These are phyloP conservation scores for Pterula multifida DNA, from an alignment of 1,284 basidiomycete genomes.

Conservation along the genomic window DNA sequence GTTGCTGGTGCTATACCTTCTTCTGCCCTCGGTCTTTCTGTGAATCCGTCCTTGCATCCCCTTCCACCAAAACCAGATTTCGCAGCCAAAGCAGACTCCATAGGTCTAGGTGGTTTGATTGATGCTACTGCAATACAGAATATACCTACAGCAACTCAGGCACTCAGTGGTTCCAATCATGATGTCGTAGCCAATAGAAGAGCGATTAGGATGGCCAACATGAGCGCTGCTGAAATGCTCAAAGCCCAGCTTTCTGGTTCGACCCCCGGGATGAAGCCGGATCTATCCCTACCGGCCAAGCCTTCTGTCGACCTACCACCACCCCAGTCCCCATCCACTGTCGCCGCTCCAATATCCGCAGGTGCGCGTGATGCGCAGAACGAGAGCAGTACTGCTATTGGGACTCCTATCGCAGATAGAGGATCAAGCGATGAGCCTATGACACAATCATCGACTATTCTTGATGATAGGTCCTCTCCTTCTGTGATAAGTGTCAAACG, in stretches of 20 bases:
- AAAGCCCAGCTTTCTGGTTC: conserved; percentile 81
- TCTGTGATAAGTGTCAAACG: conserved; percentile 48
- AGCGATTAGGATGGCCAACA: conserved; percentile 89
- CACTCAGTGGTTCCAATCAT: conserved; percentile 68
- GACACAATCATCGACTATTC: conserved; percentile 7
- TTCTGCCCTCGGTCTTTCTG: conserved; percentile 33
- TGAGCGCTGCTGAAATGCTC: conserved; percentile 88
- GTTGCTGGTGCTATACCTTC: conserved; percentile 36
- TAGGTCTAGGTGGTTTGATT: conserved; percentile 54
- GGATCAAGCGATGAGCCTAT: conserved; percentile 2
- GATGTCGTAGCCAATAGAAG: conserved; percentile 82
- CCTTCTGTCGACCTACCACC: conserved; percentile 11
- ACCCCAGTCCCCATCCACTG: conserved; percentile 13
- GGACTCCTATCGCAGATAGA: conserved; percentile 8
- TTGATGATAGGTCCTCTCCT: background rate
- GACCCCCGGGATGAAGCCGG: conserved; percentile 12
- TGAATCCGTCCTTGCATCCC: conserved; percentile 28
- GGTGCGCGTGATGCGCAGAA: conserved; percentile 14
- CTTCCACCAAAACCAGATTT: conserved; percentile 63
- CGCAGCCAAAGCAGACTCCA: conserved; percentile 61
- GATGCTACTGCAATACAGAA: conserved; percentile 43
- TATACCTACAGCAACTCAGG: conserved; percentile 46
- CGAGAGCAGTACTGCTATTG: conserved; percentile 5
- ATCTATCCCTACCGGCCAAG: conserved; percentile 6
- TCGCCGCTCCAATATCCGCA: conserved; percentile 16